Evolutionary conservation across 148 eudicot species (phyloP), one percentile per base, ranked within the genome.

Genomic region (Arctostaphylos glauca): DNA sequence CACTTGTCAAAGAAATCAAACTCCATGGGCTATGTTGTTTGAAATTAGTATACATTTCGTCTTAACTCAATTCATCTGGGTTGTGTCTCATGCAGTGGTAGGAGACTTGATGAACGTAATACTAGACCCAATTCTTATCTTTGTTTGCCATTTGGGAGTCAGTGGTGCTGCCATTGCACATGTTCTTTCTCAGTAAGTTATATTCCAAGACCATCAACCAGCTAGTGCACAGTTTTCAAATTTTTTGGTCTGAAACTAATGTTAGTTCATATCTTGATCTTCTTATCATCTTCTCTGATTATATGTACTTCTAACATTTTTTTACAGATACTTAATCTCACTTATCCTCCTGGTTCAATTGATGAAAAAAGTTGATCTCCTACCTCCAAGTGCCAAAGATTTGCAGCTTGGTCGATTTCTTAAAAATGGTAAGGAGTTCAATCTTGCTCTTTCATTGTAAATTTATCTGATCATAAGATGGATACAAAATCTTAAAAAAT

Each of bases 161-260:
- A 88, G 91, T 81, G 99, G 99, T 48, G 99, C 99, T 38, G 99
- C 99, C 82, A 93, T 97, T 87, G 97, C 99, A 53, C 99, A 97
- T 83, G 99, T 97, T 64, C 86, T 94, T 60, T 97, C 99, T 72
- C 99, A 97, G 99, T 94, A 86, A 87, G 95, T 88, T 80, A 13
- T 16, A 15, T 6, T 72, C 53, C 25, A 73, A 73, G 38, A 68
- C 10, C 5, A 25, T 38, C 50, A 54, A 60, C 41, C 43, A 18
- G 50, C 56, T 48, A 54, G 47, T 67, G 53, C 47, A 46, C 43
- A 19, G 38, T 31, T 31, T 31, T 31, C 38, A 31, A 31, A 31
- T 31, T 31, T 31, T 15, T 74, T 25, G 43, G 43, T 49, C 13
- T 5, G 44, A 15, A 52, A 44, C 25, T 18, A 50, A 10, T 56